A percentile compares a stretch with the other conserved stretches of the same genome.
Conservation (phyloP, 2,329 filamentous ascomycete species). For the Fusarium brachygibbosum region DNA sequence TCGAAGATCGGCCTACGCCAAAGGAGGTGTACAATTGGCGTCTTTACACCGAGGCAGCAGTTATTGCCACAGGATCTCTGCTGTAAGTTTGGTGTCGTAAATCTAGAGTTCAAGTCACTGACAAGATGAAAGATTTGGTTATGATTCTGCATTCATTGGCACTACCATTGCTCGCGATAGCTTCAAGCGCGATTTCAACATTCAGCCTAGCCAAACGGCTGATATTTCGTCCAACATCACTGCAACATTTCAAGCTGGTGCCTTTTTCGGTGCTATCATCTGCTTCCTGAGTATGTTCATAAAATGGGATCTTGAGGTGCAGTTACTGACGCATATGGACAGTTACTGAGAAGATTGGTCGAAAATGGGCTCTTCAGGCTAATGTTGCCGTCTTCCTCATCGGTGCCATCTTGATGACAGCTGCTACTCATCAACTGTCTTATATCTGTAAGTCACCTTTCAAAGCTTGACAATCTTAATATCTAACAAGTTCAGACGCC, state of each 20-base stretch:
- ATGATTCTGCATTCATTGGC: conserved; percentile 68
- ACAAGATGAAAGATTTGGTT: conserved; percentile 59
- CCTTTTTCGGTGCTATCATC: conserved; percentile 66
- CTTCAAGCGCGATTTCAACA: conserved; percentile 60
- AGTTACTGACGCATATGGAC: background rate
- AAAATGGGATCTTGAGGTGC: rapidly evolving
- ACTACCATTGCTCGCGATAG: conserved; percentile 64
- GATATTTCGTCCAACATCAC: conserved; percentile 61
- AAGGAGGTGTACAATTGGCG: conserved; percentile 68
- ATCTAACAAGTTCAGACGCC: conserved; percentile 59
- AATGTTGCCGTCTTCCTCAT: conserved; percentile 60
- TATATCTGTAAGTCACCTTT: conserved; percentile 56
- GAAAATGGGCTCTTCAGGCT: conserved; percentile 64
- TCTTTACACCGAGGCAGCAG: conserved; percentile 61
- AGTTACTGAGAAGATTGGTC: conserved; percentile 63
- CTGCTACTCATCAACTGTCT: conserved; percentile 57
- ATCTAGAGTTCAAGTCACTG: background rate
- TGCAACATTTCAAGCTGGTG: conserved; percentile 63
- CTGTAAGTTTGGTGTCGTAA: conserved; percentile 48
- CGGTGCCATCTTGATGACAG: conserved; percentile 60
- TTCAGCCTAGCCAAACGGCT: conserved; percentile 48
- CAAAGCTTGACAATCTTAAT: rapidly evolving
- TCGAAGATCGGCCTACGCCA: conserved; percentile 68
- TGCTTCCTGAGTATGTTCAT: conserved; percentile 55
- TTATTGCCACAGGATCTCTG: conserved; percentile 63